Evolutionary conservation across 2,329 filamentous ascomycete genomes (phyloP).

Genomic region (Diplodia seriata): DNA sequence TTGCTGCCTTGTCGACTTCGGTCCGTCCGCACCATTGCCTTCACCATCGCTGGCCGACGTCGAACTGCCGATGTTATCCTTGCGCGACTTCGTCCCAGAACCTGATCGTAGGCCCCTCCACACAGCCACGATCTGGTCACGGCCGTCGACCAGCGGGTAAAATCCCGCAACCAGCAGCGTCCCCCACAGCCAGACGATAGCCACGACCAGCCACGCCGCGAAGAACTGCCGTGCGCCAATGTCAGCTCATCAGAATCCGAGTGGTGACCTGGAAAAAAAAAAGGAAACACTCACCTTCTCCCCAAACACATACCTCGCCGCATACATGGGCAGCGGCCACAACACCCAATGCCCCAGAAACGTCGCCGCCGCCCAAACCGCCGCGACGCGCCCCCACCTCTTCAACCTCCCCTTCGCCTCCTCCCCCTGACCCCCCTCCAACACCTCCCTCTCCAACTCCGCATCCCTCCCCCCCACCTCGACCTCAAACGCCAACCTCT

Average conservation of each 20-base stretch:
- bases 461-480: slow-evolving; percentile 20
- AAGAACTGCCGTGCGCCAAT: slow-evolving; percentile 50
- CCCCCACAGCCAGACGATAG: slow-evolving; percentile 62
- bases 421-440: slow-evolving; percentile 17
- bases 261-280: not conserved
- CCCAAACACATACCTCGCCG: slow-evolving; percentile 57
- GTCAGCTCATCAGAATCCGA: not conserved
- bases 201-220: slow-evolving; percentile 58
- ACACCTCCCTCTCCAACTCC: slow-evolving; percentile 37
- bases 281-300: slow-evolving; percentile 44
- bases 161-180: slow-evolving; percentile 59
- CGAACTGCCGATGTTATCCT: not conserved
- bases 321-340: slow-evolving; percentile 65
- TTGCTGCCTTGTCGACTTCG: not conserved
- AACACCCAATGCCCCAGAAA: slow-evolving; percentile 62
- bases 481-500: slow-evolving; percentile 45
- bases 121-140: slow-evolving; percentile 43
- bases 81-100: not conserved
- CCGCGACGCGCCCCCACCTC: slow-evolving; percentile 56
- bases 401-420: slow-evolving; percentile 47
- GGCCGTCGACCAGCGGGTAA: slow-evolving; percentile 59
- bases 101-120: slow-evolving; percentile 33
- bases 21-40: too few species aligned
- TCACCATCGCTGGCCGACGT: slow-evolving; percentile 1
- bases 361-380: slow-evolving; percentile 57